Conservation (phyloP, 768 basidiomycete species). For the Naganishia antarctica region DNA sequence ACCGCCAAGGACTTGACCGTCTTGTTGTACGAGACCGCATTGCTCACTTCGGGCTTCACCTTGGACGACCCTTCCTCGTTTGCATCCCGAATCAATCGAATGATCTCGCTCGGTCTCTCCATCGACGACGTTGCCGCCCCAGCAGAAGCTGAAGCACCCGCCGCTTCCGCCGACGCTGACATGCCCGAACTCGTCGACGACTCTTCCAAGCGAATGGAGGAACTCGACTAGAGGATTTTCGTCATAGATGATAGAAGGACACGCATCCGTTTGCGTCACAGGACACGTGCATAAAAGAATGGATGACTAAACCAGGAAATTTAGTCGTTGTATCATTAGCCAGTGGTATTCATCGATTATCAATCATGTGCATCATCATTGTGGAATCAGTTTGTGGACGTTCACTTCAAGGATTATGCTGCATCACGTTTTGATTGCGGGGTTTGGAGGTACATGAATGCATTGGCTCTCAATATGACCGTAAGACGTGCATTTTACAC, state of each 20-base stretch:
- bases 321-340: conserved; percentile 22
- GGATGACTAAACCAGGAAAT: conserved; percentile 14
- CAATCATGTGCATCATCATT: conserved; percentile 17
- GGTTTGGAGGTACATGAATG: no score
- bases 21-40: conserved; percentile 93
- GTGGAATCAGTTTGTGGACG: neutral
- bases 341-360: conserved; percentile 10
- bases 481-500: no score
- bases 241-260: conserved; percentile 8
- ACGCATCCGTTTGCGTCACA: neutral
- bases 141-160: conserved; percentile 60
- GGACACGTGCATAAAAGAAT: conserved; percentile 10
- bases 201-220: conserved; percentile 66
- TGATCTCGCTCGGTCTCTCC: conserved; percentile 68
- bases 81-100: conserved; percentile 91
- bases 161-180: conserved; percentile 40
- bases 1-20: conserved; percentile 93
- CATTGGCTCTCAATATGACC: no score
- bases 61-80: conserved; percentile 93
- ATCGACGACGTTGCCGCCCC: conserved; percentile 53
- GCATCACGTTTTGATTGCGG: no score
- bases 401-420: no score
- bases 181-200: conserved; percentile 29
- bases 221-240: conserved; percentile 57
- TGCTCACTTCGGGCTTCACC: conserved; percentile 64